A percentile compares a stretch with the other conserved stretches of the same genome.
phyloP scores from a whole-genome alignment of 202 grass and related monocot genomes.

The Carex arenaria region DNA sequence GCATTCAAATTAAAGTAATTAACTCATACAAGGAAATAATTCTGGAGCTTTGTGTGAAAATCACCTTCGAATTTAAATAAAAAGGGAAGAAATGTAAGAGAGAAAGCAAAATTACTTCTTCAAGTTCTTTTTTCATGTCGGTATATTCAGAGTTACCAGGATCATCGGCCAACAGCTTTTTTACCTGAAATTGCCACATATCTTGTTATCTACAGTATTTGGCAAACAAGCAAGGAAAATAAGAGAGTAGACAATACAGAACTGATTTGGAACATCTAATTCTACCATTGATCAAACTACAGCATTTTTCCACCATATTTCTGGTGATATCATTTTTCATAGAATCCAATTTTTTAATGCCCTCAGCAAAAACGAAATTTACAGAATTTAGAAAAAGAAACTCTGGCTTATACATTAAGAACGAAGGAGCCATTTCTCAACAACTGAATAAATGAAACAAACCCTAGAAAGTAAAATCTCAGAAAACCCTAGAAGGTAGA shows the following conservation, averaged over 20 bases:
- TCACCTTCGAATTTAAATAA: background rate
- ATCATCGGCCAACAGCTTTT: conserved; percentile 62
- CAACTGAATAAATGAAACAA: background rate
- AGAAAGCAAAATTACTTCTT: conserved; percentile 62
- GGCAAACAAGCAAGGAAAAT: background rate
- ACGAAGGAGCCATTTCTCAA: background rate
- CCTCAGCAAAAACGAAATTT: background rate
- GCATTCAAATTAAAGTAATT: background rate
- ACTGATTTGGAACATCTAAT: conserved; percentile 7
- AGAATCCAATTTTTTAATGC: background rate
- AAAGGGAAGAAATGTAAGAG: background rate
- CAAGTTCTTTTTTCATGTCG: conserved; percentile 98
- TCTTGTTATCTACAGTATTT: background rate
- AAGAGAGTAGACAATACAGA: background rate
- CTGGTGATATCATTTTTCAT: background rate
- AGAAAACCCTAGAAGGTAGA: background rate
- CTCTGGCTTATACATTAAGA: background rate
- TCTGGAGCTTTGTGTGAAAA: background rate
- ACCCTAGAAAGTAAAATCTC: background rate
- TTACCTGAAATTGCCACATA: conserved; percentile 56
- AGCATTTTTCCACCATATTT: background rate
- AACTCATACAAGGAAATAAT: background rate
- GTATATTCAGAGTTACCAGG: conserved; percentile 86
- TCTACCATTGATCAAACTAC: background rate
- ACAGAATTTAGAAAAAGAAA: background rate